Evolutionary conservation across 2,329 filamentous ascomycete species (phyloP), one percentile per base, ranked within the genome.

Genomic region (Alternaria burnsii): DNA sequence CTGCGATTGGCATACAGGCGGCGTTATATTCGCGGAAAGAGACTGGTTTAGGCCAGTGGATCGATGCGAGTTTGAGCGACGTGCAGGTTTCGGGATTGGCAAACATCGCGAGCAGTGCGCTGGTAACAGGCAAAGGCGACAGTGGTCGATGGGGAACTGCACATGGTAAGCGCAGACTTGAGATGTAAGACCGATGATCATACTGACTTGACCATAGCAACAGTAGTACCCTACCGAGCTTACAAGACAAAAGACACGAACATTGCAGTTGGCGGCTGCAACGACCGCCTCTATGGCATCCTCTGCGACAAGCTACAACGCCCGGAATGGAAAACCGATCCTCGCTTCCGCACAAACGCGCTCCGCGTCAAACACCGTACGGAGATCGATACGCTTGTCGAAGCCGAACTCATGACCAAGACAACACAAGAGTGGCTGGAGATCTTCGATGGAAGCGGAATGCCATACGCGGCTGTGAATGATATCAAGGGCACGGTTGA

Each of bases 381-480:
- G n/a, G 87, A 89, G 54, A 85, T 98, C 24, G 94, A 98, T 72
- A 81, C 82, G 0, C 82, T 90, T 71, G 95, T 99, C 56, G 93
- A 97, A 74, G 82, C 83, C 3, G 84, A 91, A 32, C 94, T 92
- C 1, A 82, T 82, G 62, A 87, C 88, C 41, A 92, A 89, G 80
- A 95, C 93, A 3, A 98, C 94, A 0, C 82, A 89, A 66, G 89
- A 97, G 75, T 99, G 95, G 95, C 83, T 98, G 4, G 86, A 89
- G 1, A 82, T 94, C 0, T 91, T 97, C 55, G 92, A 97, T 71
- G 93, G 92, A n/a, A 91, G 87, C 57, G 94, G 95, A 2, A 89
- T 98, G 89, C 95, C 94, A 0, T 98, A 95, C 72, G 91, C 94
- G 0, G 92, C 94, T 1, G 90, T 98, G 63, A 98, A 98, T 74